Evolutionary conservation across 2,329 filamentous ascomycete species (phyloP).

Genomic region (Bretziella fagacearum): DNA sequence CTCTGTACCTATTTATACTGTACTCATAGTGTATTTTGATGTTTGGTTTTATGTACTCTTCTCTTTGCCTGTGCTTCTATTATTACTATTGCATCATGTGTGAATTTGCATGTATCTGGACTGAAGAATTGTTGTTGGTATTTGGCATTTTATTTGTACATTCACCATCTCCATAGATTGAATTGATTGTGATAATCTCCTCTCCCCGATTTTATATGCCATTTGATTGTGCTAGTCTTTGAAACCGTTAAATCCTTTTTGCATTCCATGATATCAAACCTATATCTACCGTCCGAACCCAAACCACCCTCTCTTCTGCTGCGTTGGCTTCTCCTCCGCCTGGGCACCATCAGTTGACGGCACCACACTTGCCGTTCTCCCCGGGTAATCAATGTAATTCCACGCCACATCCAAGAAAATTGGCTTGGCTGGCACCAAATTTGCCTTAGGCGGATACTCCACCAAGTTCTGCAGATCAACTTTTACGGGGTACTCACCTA

Average conservation of each 20-base stretch:
- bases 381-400: conserved; percentile 92
- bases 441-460: conserved; percentile 62
- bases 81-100: too few species aligned
- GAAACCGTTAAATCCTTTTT: too few species aligned
- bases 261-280: too few species aligned
- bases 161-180: too few species aligned
- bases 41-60: conserved; percentile 10
- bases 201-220: too few species aligned
- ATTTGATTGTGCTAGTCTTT: too few species aligned
- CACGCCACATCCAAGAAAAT: conserved; percentile 92
- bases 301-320: conserved; percentile 60
- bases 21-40: conserved; percentile 14
- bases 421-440: conserved; percentile 78
- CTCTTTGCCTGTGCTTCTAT: too few species aligned
- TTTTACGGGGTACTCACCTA: conserved; percentile 57
- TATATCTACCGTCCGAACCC: conserved; percentile 48
- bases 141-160: too few species aligned
- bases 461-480: conserved; percentile 69
- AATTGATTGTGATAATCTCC: too few species aligned
- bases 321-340: conserved; percentile 24
- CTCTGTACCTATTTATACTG: conserved; percentile 10
- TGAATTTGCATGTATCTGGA: too few species aligned
- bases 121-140: too few species aligned
- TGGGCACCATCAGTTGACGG: conserved; percentile 18
- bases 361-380: conserved; percentile 25